Evolutionary conservation across 2,329 filamentous ascomycete species (phyloP).

Genomic region (Aspergillus terreus): DNA sequence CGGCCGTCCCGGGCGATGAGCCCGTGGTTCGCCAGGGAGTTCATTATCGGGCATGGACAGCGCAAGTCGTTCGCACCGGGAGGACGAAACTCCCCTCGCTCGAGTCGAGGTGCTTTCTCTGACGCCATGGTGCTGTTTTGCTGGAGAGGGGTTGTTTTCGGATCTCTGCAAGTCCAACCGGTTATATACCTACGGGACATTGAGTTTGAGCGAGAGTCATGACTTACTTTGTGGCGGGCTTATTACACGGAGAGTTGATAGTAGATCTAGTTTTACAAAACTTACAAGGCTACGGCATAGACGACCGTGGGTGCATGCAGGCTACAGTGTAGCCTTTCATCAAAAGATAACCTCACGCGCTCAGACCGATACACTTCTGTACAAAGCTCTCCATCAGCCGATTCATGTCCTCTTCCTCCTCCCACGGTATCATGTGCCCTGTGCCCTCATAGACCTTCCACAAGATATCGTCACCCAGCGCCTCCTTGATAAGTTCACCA

Average conservation of each 20-base stretch:
- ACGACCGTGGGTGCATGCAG: no score
- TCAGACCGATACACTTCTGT: constrained; percentile 29
- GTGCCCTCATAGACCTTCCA: constrained; percentile 62
- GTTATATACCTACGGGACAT: no score
- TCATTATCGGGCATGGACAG: constrained; percentile 13
- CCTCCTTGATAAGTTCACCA: constrained; percentile 63
- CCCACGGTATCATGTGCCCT: constrained; percentile 72
- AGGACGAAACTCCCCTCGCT: constrained; percentile 5
- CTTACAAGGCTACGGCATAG: no score
- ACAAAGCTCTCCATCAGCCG: constrained; percentile 57
- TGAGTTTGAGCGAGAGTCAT: no score
- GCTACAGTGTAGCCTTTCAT: no score
- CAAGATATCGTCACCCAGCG: constrained; percentile 57
- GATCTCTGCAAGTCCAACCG: no score
- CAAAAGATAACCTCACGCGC: not conserved
- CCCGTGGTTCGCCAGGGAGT: constrained; percentile 16
- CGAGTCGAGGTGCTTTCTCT: not conserved
- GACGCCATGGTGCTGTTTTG: not conserved
- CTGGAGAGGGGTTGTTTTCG: not conserved
- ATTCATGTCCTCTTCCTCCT: constrained; percentile 68
- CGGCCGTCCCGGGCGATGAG: constrained; percentile 13
- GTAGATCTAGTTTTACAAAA: no score
- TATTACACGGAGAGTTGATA: no score
- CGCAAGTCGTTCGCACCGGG: constrained; percentile 8
- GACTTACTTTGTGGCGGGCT: no score